Evolutionary conservation across 2,329 filamentous ascomycete species (phyloP), one percentile per base, ranked within the genome.

Genomic region (Aspergillus brasiliensis): DNA sequence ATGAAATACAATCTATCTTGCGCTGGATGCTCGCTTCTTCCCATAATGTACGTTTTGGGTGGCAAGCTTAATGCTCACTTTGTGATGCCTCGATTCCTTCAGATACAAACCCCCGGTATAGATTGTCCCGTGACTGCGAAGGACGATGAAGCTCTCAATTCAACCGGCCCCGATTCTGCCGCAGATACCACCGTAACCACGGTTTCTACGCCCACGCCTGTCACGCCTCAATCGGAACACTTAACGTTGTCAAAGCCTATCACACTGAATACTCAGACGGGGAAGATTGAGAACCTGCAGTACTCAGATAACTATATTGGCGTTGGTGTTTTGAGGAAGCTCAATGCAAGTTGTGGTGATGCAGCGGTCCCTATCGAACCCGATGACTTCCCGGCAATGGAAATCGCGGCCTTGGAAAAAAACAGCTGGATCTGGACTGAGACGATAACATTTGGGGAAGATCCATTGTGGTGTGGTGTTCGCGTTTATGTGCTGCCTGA

Each of bases 401-500:
- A 75, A 28, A 51, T 77, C 21, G 44, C 56, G 1, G 63, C 59
- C 1, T 38, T 79, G 11, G 68, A 76, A 59, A 67, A 64, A n/a
- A 65, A 74, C 34, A 61, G 66, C 11, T 80, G 77, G 77, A 71
- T 81, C 25, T 71, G 67, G 49, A 74, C 68, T 27, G 61, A 56
- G 38, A 55, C 56, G 52, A 62, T 62, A 63, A 23, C 49, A 40
- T 66, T 68, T 62, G 58, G 57, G 17, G 40, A 56, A 8, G 19
- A 63, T 48, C 40, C 59, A 5, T 48, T 54, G 57, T 62, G 64
- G 62, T 59, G 68, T 51, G 68, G 72, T 61, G 37, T 72, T 59
- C 66, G 72, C 17, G 61, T 82, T 2, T 80, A 77, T 61, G 70
- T 79, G 4, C 62, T 81, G 8, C 77, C 78, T 2, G 73, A 77